phyloP scores from a whole-genome alignment of 2,329 filamentous ascomycete species.

The Diaporthe ampelina region DNA sequence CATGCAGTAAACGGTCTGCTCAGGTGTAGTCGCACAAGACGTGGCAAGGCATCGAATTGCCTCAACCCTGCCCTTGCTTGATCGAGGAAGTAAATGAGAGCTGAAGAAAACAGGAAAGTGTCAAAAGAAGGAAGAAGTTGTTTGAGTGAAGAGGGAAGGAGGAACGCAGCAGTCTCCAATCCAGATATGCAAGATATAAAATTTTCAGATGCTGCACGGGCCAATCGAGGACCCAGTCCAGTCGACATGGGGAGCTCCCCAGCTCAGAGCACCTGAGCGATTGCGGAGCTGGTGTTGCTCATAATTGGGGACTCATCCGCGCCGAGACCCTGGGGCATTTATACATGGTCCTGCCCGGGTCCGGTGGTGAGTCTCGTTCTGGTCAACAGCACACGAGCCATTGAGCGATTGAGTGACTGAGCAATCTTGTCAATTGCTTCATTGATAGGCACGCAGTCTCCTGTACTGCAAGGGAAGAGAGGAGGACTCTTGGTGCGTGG shows the following conservation, averaged over 20 bases:
- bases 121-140: background rate
- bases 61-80: background rate
- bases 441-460: background rate
- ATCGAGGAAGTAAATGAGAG: background rate
- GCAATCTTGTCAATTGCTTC: background rate
- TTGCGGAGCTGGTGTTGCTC: slow-evolving; percentile 37
- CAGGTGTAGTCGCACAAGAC: background rate
- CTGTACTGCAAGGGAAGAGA: background rate
- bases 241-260: slow-evolving; percentile 19
- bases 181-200: slow-evolving; percentile 34
- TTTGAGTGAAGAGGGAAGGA: background rate
- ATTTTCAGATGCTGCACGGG: slow-evolving; percentile 34
- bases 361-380: slow-evolving; percentile 17
- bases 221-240: slow-evolving; percentile 26
- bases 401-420: background rate
- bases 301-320: slow-evolving; percentile 1
- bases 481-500: background rate
- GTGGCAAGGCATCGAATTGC: background rate
- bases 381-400: background rate
- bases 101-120: background rate
- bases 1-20: background rate
- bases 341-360: too few relatives aligned
- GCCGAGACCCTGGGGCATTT: background rate
- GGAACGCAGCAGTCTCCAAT: background rate
- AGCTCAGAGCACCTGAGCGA: slow-evolving; percentile 27